Conservation (phyloP, 306 rosid species). For the Phaseolus lunatus region DNA sequence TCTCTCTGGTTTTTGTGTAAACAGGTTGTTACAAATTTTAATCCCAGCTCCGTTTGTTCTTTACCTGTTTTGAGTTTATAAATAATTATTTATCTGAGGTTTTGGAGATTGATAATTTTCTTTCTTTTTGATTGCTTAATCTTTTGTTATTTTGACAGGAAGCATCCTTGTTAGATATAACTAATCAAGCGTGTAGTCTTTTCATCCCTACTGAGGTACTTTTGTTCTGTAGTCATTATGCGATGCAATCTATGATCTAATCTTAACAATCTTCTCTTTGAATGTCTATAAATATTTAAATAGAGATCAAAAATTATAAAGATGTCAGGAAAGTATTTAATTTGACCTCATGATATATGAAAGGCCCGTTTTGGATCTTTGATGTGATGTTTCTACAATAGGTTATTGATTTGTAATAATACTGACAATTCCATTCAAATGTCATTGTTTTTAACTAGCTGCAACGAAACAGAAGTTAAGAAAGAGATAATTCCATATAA, state of each 20-base stretch:
- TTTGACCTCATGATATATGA: conserved; percentile 7
- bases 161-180: conserved; percentile 87
- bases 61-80: background rate
- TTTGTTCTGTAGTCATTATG: conserved; percentile 15
- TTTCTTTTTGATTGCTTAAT: conserved; percentile 25
- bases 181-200: conserved; percentile 82
- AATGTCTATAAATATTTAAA: conserved; percentile 15
- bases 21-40: conserved; percentile 63
- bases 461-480: background rate
- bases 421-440: conserved; percentile 15
- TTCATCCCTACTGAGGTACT: conserved; percentile 82
- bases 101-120: conserved; percentile 29
- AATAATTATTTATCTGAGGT: conserved; percentile 22
- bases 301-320: background rate
- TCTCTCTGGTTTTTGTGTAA: conserved; percentile 96
- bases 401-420: conserved; percentile 17
- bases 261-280: conserved; percentile 18
- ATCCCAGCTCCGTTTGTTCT: conserved; percentile 30
- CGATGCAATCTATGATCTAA: conserved; percentile 17
- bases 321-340: conserved; percentile 18
- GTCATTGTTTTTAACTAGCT: conserved; percentile 18
- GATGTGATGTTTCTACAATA: conserved; percentile 22
- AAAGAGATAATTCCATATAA: background rate
- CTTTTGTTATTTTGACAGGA: conserved; percentile 67
- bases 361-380: conserved; percentile 8